Percentiles rank a stretch among this genome's conserved stretches.
These are phyloP conservation scores for Teunomyces aglyptinius DNA, from an alignment of 805 yeast species.

Conservation along the genomic window DNA sequence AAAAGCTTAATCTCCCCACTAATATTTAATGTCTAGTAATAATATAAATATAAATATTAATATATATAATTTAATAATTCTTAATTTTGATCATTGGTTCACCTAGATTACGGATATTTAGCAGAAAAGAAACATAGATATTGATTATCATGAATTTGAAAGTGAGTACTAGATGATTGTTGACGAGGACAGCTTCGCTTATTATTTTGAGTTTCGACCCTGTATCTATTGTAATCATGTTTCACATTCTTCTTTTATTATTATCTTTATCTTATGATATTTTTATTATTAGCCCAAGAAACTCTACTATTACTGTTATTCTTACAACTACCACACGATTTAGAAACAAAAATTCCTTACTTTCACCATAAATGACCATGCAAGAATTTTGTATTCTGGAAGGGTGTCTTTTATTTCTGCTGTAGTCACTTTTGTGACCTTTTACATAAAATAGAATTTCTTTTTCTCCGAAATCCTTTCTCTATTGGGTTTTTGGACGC, in stretches of 20 bases:
- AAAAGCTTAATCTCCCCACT: slow-evolving; percentile 7
- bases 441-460: background rate
- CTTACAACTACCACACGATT: background rate
- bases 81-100: background rate
- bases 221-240: background rate
- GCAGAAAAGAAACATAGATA: too few species aligned
- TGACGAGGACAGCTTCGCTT: background rate
- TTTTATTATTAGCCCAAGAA: background rate
- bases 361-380: too few species aligned
- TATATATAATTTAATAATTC: slow-evolving; percentile 4
- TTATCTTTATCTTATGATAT: background rate
- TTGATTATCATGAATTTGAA: too few species aligned
- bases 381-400: too few species aligned
- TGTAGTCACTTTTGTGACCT: background rate
- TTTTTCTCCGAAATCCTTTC: background rate
- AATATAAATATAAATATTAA: background rate
- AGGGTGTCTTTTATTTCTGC: background rate
- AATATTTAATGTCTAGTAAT: slow-evolving; percentile 6
- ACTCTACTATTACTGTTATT: background rate
- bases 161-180: too few species aligned
- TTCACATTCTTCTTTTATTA: background rate
- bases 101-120: too few species aligned
- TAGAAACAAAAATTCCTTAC: too few species aligned
- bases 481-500: background rate
- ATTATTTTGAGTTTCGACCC: background rate